A percentile compares a stretch with the other conserved stretches of the same genome.
Evolutionary conservation across 495 filamentous ascomycete genomes (phyloP).

Genomic region (Monascus purpureus): DNA sequence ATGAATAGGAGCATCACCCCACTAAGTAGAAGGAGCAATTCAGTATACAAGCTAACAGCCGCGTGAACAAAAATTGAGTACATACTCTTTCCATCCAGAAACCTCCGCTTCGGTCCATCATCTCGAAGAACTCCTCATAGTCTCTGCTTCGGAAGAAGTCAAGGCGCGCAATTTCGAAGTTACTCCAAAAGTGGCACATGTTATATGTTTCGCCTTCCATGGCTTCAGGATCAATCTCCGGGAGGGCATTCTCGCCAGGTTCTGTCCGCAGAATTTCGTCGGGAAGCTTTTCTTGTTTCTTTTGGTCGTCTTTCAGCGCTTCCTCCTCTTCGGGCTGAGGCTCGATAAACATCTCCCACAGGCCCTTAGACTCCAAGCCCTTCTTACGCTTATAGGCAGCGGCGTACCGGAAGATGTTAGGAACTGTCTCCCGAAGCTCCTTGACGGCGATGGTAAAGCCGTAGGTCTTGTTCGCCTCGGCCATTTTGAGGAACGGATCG

Average conservation of each 20-base stretch:
- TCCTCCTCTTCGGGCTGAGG: constrained; percentile 42
- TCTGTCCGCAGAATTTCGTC: constrained; percentile 73
- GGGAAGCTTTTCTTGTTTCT: constrained; percentile 57
- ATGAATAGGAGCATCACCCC: constrained; percentile 98
- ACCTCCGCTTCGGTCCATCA: constrained; percentile 96
- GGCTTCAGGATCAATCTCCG: constrained; percentile 76
- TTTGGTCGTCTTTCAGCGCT: constrained; percentile 39
- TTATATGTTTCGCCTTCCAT: constrained; percentile 99
- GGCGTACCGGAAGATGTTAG: constrained; percentile 98
- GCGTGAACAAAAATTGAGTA: constrained; percentile 2
- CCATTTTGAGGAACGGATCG: constrained; percentile 93
- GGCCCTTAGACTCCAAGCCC: constrained; percentile 77
- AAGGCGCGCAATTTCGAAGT: constrained; percentile 94
- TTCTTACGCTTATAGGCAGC: constrained; percentile 94
- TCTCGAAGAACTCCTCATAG: constrained; percentile 97
- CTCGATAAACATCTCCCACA: constrained; percentile 99
- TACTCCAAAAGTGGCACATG: constrained; percentile 99
- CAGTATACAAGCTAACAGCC: background rate
- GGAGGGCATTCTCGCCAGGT: constrained; percentile 52
- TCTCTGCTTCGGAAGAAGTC: constrained; percentile 93
- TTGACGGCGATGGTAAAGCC: constrained; percentile 99
- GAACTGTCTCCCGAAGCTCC: constrained; percentile 93
- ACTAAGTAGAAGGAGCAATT: constrained; percentile 39
- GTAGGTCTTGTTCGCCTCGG: constrained; percentile 87
- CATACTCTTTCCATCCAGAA: constrained; percentile 98